Base-by-base conservation (phyloP, 805 yeast species). In the Priceomyces melissophilus region DNA sequence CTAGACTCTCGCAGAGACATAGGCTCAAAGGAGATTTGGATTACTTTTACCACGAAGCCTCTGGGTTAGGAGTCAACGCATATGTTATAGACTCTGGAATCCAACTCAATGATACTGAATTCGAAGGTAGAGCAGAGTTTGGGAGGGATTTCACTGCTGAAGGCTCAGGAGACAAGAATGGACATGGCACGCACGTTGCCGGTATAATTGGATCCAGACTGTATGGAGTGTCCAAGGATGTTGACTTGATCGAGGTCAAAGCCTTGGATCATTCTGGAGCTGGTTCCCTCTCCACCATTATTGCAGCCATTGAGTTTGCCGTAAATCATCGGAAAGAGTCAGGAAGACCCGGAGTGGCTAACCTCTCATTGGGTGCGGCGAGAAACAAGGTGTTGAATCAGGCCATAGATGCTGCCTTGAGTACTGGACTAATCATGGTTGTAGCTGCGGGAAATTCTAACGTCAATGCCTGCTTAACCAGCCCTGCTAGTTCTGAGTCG, bases 51-150 rank as follows among this genome's bases (percentile, higher is more conserved):
- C 76, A 55, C 0, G 58, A 61, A 0, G 58, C 58, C 17, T 58
- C 60, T 34, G 96, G 95, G 0, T 65, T 67, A 39, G 76, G 71
- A 20, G 86, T 87, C 1, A 75, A 76, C 44, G 95, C 82, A 0
- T 90, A 90, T 58, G 78, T 90, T 26, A 70, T 89, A 37, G 98
- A 90, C 60, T 84, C 96, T 1, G 98, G 99, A 2, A 78, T 86
- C 10, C 64, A 61, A 46, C 65, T 69, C 9, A 71, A 68, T 2
- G 84, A 82, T 56, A 79, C 79, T 3, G 84, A 82, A 30, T 73
- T 86, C 55, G 81, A 75, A 48, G 82, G 81, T 0, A 63, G 91
- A 40, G 87, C 82, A 6, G 50, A 47, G 5, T 56, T 61, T 43
- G 90, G 90, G 0, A 72, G 67, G 6, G 86, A 83, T 52, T 77